Percentiles rank a stretch among this genome's conserved stretches.
Conservation (phyloP, 306 rosid genomes). For the Alnus glutinosa region DNA sequence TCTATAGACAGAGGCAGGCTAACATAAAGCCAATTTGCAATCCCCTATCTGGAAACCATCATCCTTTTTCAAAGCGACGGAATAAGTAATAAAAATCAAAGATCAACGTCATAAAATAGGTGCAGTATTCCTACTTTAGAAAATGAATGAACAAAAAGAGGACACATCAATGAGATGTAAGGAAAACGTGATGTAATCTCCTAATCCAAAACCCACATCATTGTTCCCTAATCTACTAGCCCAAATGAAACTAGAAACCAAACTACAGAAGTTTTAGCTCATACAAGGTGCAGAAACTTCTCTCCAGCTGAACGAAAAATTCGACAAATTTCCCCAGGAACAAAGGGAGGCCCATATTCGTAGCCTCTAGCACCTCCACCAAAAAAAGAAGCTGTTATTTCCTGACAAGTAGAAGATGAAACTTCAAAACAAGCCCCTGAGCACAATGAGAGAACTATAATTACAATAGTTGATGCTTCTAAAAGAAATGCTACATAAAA, state of each 20-base stretch:
- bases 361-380: constrained; percentile 74
- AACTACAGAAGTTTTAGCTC: constrained; percentile 28
- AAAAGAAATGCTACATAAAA: constrained; percentile 22
- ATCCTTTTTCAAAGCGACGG: background rate
- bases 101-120: too few species aligned
- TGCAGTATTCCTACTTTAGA: too few species aligned
- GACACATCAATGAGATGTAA: background rate
- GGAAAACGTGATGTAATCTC: background rate
- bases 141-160: background rate
- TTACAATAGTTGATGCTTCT: constrained; percentile 25
- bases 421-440: constrained; percentile 27
- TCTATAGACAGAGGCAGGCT: constrained; percentile 9
- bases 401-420: constrained; percentile 55
- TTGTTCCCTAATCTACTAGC: background rate
- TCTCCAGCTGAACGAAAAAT: constrained; percentile 78
- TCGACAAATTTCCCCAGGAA: constrained; percentile 83
- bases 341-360: constrained; percentile 81
- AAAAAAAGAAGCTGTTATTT: constrained; percentile 81
- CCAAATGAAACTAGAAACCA: background rate
- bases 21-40: constrained; percentile 17
- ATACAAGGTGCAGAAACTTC: constrained; percentile 81
- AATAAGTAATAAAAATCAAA: too few species aligned
- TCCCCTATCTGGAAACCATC: background rate
- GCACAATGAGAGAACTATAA: constrained; percentile 26
- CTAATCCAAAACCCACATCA: background rate